These are phyloP conservation scores for Fibroporia radiculosa DNA, from an alignment of 768 basidiomycete genomes.

Conservation along the genomic window DNA sequence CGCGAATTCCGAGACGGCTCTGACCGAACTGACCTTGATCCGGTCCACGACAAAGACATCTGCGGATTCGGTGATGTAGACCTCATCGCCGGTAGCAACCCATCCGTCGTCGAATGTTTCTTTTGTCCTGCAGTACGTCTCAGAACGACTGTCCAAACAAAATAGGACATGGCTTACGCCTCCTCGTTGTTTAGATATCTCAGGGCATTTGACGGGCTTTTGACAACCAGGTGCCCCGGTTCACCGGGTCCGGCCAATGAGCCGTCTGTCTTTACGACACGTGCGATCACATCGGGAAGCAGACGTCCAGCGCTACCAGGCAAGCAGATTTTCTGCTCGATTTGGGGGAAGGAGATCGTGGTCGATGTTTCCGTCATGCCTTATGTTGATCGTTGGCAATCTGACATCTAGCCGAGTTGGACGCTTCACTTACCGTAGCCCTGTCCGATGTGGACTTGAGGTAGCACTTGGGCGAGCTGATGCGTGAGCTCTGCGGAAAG, in stretches of 20 bases:
- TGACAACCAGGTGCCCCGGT: constrained; percentile 41
- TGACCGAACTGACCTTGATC: constrained; percentile 43
- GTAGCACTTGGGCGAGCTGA: constrained; percentile 20
- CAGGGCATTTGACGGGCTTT: constrained; percentile 35
- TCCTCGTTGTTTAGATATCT: constrained; percentile 19
- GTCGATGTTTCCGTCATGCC: constrained; percentile 32
- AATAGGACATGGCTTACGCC: constrained; percentile 10
- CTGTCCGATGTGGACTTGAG: constrained; percentile 15
- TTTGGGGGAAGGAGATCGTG: constrained; percentile 27
- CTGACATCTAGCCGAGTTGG: neutral
- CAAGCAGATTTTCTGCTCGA: constrained; percentile 15
- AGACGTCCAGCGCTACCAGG: constrained; percentile 31
- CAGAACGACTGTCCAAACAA: neutral
- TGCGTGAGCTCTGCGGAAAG: constrained; percentile 43
- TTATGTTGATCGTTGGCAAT: constrained; percentile 4
- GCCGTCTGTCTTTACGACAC: constrained; percentile 41
- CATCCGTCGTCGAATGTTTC: constrained; percentile 60
- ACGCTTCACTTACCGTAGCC: constrained; percentile 13
- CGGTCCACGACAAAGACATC: constrained; percentile 70
- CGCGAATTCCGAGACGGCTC: neutral
- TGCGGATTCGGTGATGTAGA: constrained; percentile 49
- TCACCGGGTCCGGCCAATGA: constrained; percentile 34
- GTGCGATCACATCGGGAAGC: constrained; percentile 36
- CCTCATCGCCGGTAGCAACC: constrained; percentile 69
- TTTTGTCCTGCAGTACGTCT: constrained; percentile 35